These are phyloP conservation scores for Neonectria sp. DNA, from an alignment of 2,329 filamentous ascomycete species.

Conservation along the genomic window DNA sequence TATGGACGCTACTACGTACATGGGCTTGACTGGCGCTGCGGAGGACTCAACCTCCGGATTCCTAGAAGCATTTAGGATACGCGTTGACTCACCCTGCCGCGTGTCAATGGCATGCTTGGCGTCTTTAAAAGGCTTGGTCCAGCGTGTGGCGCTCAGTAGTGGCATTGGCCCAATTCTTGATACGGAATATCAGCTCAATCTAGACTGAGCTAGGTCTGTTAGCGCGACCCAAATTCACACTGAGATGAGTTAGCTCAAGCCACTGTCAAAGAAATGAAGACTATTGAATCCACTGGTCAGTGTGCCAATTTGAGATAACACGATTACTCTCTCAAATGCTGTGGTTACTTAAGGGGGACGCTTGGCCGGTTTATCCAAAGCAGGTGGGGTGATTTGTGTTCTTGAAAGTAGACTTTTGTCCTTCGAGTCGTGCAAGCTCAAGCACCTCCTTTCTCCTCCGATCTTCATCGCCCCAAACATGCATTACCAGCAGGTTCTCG, in stretches of 20 bases:
- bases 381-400: background rate
- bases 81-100: background rate
- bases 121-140: background rate
- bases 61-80: background rate
- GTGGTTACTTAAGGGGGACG: background rate
- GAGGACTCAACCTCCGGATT: background rate
- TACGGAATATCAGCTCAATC: background rate
- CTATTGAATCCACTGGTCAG: background rate
- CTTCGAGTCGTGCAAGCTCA: background rate
- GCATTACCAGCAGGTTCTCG: slow-evolving; percentile 38
- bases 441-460: background rate
- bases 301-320: background rate
- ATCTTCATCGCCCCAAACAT: slow-evolving; percentile 29
- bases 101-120: background rate
- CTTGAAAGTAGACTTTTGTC: too few relatives aligned
- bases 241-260: background rate
- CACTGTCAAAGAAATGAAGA: background rate
- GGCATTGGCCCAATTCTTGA: background rate
- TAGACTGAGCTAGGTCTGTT: background rate
- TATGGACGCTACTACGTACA: background rate
- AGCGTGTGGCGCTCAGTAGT: background rate
- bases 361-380: background rate
- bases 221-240: background rate
- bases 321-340: background rate
- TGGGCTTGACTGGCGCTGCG: background rate